phyloP scores from a whole-genome alignment of 495 filamentous ascomycete genomes.

The Tuber borchii region DNA sequence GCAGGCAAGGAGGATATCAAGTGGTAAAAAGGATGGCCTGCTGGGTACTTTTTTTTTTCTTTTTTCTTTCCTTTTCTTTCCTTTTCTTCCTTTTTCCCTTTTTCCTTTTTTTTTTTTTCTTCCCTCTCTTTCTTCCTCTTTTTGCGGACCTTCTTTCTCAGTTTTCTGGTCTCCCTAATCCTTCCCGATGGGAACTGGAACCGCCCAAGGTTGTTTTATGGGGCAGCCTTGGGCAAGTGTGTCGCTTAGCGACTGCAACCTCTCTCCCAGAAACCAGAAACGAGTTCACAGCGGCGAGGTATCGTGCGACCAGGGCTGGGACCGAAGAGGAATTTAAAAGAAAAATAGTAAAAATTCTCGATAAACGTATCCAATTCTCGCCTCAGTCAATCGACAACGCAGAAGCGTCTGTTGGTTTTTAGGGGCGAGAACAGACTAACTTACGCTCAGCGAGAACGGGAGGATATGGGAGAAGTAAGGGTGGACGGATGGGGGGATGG shows the following conservation, averaged over 20 bases:
- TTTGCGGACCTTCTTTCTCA: background rate
- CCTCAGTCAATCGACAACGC: background rate
- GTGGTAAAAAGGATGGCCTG: background rate
- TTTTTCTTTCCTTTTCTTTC: background rate
- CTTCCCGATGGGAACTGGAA: background rate
- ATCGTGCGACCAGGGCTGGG: background rate
- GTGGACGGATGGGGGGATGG: background rate
- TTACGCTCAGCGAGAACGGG: background rate
- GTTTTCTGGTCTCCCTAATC: constrained; percentile 1
- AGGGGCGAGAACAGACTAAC: background rate
- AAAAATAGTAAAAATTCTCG: background rate
- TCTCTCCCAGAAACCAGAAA: background rate
- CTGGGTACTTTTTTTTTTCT: background rate
- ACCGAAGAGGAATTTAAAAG: background rate
- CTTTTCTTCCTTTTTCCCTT: background rate
- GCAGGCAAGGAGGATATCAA: background rate
- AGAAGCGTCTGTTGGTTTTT: background rate
- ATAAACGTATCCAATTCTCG: constrained; percentile 2
- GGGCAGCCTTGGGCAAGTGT: constrained; percentile 1
- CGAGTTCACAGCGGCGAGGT: background rate
- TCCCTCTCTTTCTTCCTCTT: background rate
- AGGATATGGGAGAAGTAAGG: background rate
- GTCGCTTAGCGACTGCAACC: background rate
- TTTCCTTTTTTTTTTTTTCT: background rate
- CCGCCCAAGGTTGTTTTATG: background rate